A percentile compares a stretch with the other conserved stretches of the same genome.
Conservation (phyloP, 2,329 filamentous ascomycete species). For the Ascochyta viciae-villosae region DNA sequence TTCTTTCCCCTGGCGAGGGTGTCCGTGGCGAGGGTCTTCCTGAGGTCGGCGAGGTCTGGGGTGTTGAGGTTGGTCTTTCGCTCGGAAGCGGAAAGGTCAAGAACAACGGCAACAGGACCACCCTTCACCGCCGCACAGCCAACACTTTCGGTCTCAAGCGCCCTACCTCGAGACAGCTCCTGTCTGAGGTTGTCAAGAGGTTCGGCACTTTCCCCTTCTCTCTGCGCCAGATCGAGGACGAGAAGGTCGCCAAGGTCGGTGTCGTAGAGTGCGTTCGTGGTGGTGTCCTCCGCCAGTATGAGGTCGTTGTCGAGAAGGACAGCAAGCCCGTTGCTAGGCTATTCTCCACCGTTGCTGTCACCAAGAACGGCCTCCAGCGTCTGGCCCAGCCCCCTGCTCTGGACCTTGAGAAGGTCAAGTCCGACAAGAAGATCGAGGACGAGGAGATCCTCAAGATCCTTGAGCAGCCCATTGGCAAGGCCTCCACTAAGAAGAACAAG, state of each 20-base stretch:
- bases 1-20: slow-evolving; percentile 83
- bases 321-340: slow-evolving; percentile 82
- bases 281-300: slow-evolving; percentile 93
- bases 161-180: slow-evolving; percentile 86
- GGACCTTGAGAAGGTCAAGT: slow-evolving; percentile 84
- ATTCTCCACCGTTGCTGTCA: slow-evolving; percentile 92
- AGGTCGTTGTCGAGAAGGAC: slow-evolving; percentile 94
- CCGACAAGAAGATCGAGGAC: slow-evolving; percentile 97
- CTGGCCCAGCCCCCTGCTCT: slow-evolving; percentile 77
- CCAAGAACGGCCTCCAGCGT: slow-evolving; percentile 94
- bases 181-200: slow-evolving; percentile 96
- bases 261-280: slow-evolving; percentile 95
- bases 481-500: slow-evolving; percentile 78
- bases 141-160: slow-evolving; percentile 94
- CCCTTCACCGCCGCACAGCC: slow-evolving; percentile 89
- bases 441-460: slow-evolving; percentile 95
- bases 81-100: slow-evolving; percentile 94
- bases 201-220: slow-evolving; percentile 98
- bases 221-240: slow-evolving; percentile 93
- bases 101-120: slow-evolving; percentile 82
- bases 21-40: slow-evolving; percentile 89
- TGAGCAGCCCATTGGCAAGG: slow-evolving; percentile 77
- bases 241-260: slow-evolving; percentile 93
- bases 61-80: slow-evolving; percentile 93
- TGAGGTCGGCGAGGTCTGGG: slow-evolving; percentile 94